phyloP scores from a whole-genome alignment of 2,329 filamentous ascomycete species.

The Fusarium avenaceum region DNA sequence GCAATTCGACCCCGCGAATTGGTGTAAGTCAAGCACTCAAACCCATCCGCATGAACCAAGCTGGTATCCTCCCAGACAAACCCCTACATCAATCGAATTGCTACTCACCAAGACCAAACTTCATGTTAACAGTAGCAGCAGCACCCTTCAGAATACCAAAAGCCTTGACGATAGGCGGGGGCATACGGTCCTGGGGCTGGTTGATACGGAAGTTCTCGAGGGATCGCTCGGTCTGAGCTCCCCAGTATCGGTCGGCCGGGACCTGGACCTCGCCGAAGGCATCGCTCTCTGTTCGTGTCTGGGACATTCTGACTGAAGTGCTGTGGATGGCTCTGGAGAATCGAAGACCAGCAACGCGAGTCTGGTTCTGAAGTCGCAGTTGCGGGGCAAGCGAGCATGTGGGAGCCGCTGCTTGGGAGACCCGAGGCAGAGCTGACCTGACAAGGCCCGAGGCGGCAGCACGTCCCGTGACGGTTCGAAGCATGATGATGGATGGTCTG shows the following conservation, averaged over 20 bases:
- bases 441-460: conserved; percentile 47
- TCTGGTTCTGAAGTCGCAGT: conserved; percentile 42
- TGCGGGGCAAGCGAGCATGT: conserved; percentile 48
- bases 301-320: conserved; percentile 63
- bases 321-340: conserved; percentile 57
- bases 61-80: neutral
- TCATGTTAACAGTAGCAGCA: conserved; percentile 95
- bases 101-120: conserved; percentile 82
- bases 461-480: conserved; percentile 48
- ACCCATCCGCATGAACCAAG: neutral
- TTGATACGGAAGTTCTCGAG: conserved; percentile 99
- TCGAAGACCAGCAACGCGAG: conserved; percentile 33
- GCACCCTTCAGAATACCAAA: conserved; percentile 98
- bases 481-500: conserved; percentile 42
- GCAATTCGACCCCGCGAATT: neutral
- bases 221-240: conserved; percentile 95
- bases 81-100: neutral
- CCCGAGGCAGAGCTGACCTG: conserved; percentile 45
- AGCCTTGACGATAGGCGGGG: conserved; percentile 88
- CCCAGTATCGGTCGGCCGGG: conserved; percentile 95
- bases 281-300: conserved; percentile 89
- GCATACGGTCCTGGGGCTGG: conserved; percentile 99
- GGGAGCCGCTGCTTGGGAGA: conserved; percentile 43
- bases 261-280: conserved; percentile 98
- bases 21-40: conserved; percentile 10